phyloP scores from a whole-genome alignment of 139 green algal genomes.

The Asterochloris sp. region DNA sequence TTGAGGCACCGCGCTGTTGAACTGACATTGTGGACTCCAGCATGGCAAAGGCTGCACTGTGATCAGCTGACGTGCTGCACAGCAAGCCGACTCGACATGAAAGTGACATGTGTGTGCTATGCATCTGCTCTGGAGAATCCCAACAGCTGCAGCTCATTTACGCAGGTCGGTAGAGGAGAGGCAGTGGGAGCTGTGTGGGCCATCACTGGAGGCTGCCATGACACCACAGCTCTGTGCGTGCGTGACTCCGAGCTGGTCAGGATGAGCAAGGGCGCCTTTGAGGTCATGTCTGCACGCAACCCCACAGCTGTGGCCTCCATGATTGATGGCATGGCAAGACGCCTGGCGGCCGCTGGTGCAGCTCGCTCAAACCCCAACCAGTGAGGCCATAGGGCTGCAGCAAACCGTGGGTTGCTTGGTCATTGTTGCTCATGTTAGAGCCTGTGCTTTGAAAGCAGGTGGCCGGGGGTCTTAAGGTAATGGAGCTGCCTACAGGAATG shows the following conservation, averaged over 20 bases:
- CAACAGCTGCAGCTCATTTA: too few relatives aligned
- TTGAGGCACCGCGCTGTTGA: neutral
- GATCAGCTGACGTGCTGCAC: neutral
- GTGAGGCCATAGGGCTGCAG: neutral
- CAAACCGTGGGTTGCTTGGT: neutral
- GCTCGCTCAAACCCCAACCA: slow-evolving; percentile 14
- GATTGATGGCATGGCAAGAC: slow-evolving; percentile 44
- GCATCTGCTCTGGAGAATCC: too few relatives aligned
- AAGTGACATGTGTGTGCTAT: neutral
- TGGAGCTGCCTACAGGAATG: neutral
- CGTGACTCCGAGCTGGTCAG: slow-evolving; percentile 72
- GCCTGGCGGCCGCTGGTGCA: slow-evolving; percentile 24
- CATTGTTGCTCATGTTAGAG: too few relatives aligned
- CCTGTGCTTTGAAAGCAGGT: too few relatives aligned
- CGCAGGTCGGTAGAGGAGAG: slow-evolving; percentile 46
- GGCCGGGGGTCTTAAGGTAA: too few relatives aligned
- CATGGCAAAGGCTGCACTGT: neutral
- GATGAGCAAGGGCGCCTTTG: slow-evolving; percentile 56
- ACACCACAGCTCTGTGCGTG: slow-evolving; percentile 65
- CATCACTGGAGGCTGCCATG: slow-evolving; percentile 52
- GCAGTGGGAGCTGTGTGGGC: slow-evolving; percentile 69
- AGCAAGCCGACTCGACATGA: neutral
- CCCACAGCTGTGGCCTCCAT: slow-evolving; percentile 32
- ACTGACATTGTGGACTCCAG: neutral
- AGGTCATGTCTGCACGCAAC: slow-evolving; percentile 31